Percentiles rank a stretch among this genome's conserved stretches.
phyloP scores from a whole-genome alignment of 163 green algal genomes.

The Scenedesmus sp. region DNA sequence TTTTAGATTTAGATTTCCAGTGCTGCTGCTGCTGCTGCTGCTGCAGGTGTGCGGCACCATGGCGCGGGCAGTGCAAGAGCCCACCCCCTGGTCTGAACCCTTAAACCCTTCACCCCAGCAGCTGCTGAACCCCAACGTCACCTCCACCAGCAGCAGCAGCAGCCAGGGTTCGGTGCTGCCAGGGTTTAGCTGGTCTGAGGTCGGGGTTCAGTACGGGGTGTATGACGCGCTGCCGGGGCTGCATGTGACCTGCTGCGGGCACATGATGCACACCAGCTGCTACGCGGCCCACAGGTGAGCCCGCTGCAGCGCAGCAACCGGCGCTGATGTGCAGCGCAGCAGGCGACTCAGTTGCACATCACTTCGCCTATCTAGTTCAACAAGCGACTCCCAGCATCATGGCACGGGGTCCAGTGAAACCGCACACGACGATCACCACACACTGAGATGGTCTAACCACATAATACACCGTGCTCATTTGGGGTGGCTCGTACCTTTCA shows the following conservation, averaged over 20 bases:
- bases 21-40: constrained; percentile 32
- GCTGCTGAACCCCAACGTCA: background rate
- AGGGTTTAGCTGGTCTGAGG: background rate
- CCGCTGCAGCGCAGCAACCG: too few relatives aligned
- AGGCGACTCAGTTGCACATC: too few relatives aligned
- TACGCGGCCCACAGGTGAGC: constrained; percentile 29
- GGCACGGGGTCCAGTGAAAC: too few relatives aligned
- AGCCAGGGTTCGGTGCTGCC: background rate
- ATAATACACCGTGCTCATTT: too few relatives aligned
- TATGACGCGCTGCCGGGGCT: constrained; percentile 14
- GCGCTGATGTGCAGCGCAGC: too few relatives aligned
- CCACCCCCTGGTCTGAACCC: background rate
- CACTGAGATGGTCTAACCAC: too few relatives aligned
- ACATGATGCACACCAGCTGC: constrained; percentile 50
- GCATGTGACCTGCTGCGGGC: constrained; percentile 24
- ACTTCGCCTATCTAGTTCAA: too few relatives aligned
- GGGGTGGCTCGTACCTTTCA: too few relatives aligned
- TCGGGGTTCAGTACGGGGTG: background rate
- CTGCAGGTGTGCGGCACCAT: constrained; percentile 36
- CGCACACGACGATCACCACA: too few relatives aligned
- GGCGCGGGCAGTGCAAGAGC: background rate
- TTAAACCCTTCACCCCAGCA: background rate
- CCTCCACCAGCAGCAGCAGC: constrained; percentile 39
- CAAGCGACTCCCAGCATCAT: too few relatives aligned
- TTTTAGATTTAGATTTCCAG: background rate